These are phyloP conservation scores for Vitis rupestris DNA, from an alignment of 164 flowering plant genomes.

Conservation along the genomic window DNA sequence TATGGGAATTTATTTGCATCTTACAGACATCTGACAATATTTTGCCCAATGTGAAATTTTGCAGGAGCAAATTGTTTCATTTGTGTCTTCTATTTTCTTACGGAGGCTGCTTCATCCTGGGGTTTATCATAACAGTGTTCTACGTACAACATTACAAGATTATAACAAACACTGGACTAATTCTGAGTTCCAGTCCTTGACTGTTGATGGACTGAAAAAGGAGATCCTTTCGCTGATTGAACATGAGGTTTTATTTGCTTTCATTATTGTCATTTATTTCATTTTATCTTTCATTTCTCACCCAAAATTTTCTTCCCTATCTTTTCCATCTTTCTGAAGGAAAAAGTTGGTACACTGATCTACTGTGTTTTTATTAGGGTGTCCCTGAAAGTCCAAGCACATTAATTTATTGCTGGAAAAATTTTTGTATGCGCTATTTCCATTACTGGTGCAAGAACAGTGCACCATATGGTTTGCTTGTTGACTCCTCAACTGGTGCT, in stretches of 20 bases:
- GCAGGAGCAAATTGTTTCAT: slow-evolving; percentile 67
- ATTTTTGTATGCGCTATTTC: slow-evolving; percentile 59
- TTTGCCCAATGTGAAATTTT: slow-evolving; percentile 7
- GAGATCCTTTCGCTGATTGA: slow-evolving; percentile 77
- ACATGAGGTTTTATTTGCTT: slow-evolving; percentile 53
- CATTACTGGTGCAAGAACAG: slow-evolving; percentile 75
- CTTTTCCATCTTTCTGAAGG: not conserved
- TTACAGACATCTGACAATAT: not conserved
- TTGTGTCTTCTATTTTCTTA: slow-evolving; percentile 80
- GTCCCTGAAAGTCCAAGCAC: slow-evolving; percentile 49
- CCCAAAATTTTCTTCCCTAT: not conserved
- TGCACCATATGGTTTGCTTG: slow-evolving; percentile 54
- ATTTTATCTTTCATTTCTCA: not conserved
- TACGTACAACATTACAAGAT: slow-evolving; percentile 62
- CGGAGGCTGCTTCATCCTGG: slow-evolving; percentile 82
- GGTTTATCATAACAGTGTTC: slow-evolving; percentile 48
- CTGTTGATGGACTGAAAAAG: slow-evolving; percentile 60
- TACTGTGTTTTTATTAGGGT: slow-evolving; percentile 44
- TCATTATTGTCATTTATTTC: not conserved
- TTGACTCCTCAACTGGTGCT: slow-evolving; percentile 57
- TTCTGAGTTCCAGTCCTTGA: slow-evolving; percentile 60
- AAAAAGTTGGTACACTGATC: slow-evolving; percentile 6
- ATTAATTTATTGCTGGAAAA: slow-evolving; percentile 61
- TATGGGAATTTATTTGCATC: no score
- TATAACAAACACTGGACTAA: slow-evolving; percentile 68